Conservation (phyloP, 345 rosid genomes). For the Salix dunnii region DNA sequence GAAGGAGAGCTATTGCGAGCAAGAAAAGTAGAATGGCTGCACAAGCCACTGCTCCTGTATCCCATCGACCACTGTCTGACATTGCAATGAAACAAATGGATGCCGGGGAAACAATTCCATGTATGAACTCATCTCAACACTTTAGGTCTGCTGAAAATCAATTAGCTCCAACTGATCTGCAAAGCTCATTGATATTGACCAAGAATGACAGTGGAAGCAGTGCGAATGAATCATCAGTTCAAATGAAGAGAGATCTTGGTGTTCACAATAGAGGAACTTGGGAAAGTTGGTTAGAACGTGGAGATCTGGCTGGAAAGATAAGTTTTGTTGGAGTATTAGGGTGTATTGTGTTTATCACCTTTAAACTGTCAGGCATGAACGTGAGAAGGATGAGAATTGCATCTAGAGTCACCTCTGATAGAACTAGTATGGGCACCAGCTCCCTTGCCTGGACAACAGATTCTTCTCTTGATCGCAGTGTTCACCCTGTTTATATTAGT, state of each 20-base stretch:
- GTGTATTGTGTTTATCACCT: conserved; percentile 45
- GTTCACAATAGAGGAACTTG: conserved; percentile 43
- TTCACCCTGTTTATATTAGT: conserved; percentile 24
- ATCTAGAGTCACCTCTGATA: conserved; percentile 35
- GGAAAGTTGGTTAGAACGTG: conserved; percentile 48
- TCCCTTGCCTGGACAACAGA: conserved; percentile 36
- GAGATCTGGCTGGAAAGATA: conserved; percentile 41
- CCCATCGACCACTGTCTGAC: conserved; percentile 54
- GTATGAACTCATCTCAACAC: conserved; percentile 49
- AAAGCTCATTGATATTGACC: conserved; percentile 38
- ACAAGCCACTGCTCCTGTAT: conserved; percentile 31
- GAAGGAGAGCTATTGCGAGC: conserved; percentile 46
- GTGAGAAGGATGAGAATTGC: conserved; percentile 31
- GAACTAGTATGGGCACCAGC: conserved; percentile 31
- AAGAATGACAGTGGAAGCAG: conserved; percentile 44
- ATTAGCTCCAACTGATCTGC: conserved; percentile 57
- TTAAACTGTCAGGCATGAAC: conserved; percentile 44
- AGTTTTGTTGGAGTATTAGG: conserved; percentile 55
- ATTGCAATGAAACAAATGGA: conserved; percentile 42
- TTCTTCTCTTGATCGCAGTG: conserved; percentile 31
- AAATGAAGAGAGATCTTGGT: conserved; percentile 57
- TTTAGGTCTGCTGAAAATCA: conserved; percentile 76
- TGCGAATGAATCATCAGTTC: conserved; percentile 48
- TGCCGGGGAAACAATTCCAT: conserved; percentile 39
- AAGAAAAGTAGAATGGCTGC: conserved; percentile 42